These are phyloP conservation scores for Thalia dealbata DNA, from an alignment of 176 grass and related monocot genomes.

Conservation along the genomic window DNA sequence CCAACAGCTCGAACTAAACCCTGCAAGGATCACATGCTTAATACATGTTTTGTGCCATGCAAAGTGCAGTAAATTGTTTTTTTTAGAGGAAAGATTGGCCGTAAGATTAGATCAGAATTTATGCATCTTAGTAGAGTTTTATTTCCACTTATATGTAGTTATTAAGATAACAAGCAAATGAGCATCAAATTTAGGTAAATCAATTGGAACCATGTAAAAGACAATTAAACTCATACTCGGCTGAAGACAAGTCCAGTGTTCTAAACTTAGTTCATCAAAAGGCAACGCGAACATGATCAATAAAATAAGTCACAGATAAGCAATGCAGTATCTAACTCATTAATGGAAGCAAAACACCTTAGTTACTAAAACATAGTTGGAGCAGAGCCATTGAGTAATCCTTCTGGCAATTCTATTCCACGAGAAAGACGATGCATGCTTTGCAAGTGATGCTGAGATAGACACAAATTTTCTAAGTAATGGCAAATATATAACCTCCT, in stretches of 20 bases:
- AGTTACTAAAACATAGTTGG: neutral
- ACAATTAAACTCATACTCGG: neutral
- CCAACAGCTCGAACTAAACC: constrained; percentile 78
- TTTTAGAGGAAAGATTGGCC: too few species aligned
- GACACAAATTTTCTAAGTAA: too few species aligned
- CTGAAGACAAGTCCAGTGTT: neutral
- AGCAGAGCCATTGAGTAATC: neutral
- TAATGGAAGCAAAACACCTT: neutral
- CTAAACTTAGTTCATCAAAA: neutral
- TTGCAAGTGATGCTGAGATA: neutral
- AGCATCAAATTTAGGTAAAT: neutral
- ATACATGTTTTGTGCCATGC: neutral
- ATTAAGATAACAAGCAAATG: neutral
- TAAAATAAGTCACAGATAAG: neutral
- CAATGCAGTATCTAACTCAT: neutral
- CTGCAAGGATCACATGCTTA: constrained; percentile 23
- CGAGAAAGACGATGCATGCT: neutral
- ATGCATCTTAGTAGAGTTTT: neutral
- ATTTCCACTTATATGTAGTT: neutral
- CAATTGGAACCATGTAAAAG: neutral
- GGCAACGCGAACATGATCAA: neutral
- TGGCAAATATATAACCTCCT: constrained; percentile 84
- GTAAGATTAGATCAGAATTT: too few species aligned
- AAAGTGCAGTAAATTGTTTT: too few species aligned
- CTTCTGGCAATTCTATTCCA: neutral